Conservation (phyloP, 768 basidiomycete genomes). For the Psilocybe sp. region DNA sequence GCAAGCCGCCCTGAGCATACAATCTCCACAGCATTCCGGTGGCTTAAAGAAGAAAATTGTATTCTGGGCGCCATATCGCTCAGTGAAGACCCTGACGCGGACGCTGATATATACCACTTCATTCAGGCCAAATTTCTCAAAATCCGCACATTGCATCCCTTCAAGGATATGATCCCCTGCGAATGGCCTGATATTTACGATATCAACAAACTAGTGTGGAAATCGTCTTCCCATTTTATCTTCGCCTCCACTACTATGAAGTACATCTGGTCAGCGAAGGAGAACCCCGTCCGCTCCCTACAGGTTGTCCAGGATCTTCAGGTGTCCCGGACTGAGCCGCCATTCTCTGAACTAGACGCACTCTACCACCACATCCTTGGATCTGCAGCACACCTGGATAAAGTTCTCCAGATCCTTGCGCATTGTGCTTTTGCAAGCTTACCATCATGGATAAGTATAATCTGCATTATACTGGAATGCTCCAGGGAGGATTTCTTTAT, state of each 20-base stretch:
- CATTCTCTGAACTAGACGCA: conserved; percentile 1
- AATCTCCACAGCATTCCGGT: background rate
- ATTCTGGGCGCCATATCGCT: background rate
- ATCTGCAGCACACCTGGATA: background rate
- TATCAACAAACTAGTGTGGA: background rate
- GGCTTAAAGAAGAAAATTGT: background rate
- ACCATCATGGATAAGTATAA: background rate
- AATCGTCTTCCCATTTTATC: conserved; percentile 9
- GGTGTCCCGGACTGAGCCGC: background rate
- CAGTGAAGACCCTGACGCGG: background rate
- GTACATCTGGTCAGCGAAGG: background rate
- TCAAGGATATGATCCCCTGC: background rate
- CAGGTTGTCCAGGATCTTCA: background rate
- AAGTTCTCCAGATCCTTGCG: background rate
- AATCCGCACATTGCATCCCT: conserved; percentile 5
- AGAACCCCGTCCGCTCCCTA: background rate
- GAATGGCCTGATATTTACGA: background rate
- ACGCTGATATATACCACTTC: conserved; percentile 6
- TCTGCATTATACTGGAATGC: background rate
- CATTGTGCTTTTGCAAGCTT: background rate
- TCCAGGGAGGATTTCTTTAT: background rate
- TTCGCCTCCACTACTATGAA: conserved; percentile 2
- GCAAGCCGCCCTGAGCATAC: background rate
- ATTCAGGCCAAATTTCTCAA: background rate
- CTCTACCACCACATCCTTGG: conserved; percentile 3